Base-by-base conservation (phyloP, 2,329 filamentous ascomycete species). In the Trichoderma cornu-damae region DNA sequence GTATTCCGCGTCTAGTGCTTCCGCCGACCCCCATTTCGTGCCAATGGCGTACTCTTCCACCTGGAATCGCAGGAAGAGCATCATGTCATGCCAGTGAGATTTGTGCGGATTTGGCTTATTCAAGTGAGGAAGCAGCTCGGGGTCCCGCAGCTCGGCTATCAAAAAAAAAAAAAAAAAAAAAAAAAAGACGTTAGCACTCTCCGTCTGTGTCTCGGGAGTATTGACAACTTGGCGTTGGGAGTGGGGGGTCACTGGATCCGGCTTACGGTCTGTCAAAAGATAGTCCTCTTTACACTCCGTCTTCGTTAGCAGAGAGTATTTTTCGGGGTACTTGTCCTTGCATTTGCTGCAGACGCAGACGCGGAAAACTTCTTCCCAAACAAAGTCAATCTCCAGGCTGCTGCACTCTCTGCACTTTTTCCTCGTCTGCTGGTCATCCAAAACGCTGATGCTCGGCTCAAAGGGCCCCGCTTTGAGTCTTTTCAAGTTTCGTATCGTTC, bases 11-110 rank as follows among this genome's bases (percentile, higher is more conserved):
- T 97, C 94, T 4, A 97, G 75, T 0, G 86, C 88, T 67, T 94
- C 91, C 0, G 89, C 74, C 0, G 87, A 90, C 0, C 94, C 94
- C 94, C 94, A 99, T 75, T 96, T 96, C 62, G 84, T 85, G 1
- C 80, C 84, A 65, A 97, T 87, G 0, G 93, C 94, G 68, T 96
- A 96, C 57, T 91, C 90, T 69, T 99, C 94, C 2, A 99, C 89
- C 69, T 99, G 94, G 60, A 85, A 95, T 1, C 94, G 87, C 20
- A 99, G 78, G 69, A 94, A 99, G 2, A 99, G 81, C 87, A 96
- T 96, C 94, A 99, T 99, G 76, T 96, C 90, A 71, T 96, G 91
- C 90, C 91, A 99, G 59, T 92, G 91, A 0, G 88, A 85, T 70
- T 96, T 96, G 74, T 96, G 94, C 0, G 94, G 94, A 66, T 99